Conservation (phyloP, 2,329 filamentous ascomycete species). For the Pseudopyricularia cyperi region DNA sequence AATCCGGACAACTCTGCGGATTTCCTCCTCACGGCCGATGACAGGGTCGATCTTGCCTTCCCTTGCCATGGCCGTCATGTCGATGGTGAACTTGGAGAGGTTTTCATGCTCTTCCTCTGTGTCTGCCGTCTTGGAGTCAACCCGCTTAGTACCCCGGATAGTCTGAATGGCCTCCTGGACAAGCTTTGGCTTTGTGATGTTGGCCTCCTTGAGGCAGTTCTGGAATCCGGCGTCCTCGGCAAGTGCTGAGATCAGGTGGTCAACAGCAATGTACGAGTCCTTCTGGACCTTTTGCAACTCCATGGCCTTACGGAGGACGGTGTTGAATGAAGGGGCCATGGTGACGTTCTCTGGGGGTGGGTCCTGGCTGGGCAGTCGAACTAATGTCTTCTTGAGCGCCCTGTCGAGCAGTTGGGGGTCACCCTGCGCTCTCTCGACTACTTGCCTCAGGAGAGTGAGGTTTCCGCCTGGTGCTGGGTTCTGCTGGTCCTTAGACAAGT, state of each 20-base stretch:
- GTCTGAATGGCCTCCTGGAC: constrained; percentile 82
- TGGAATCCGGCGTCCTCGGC: constrained; percentile 69
- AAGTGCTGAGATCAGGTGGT: constrained; percentile 81
- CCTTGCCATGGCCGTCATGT: constrained; percentile 91
- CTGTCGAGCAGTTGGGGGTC: constrained; percentile 83
- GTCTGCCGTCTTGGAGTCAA: constrained; percentile 94
- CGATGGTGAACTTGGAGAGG: constrained; percentile 94
- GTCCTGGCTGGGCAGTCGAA: constrained; percentile 85
- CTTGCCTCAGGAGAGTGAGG: constrained; percentile 82
- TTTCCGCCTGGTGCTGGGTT: constrained; percentile 52
- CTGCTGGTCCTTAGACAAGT: constrained; percentile 72
- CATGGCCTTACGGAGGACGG: constrained; percentile 69
- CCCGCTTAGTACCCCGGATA: constrained; percentile 82
- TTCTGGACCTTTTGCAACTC: constrained; percentile 97
- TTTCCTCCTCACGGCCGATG: constrained; percentile 93
- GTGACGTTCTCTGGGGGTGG: constrained; percentile 83
- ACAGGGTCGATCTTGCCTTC: constrained; percentile 98
- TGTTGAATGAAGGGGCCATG: constrained; percentile 69
- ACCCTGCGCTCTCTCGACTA: constrained; percentile 85
- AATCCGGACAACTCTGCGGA: constrained; percentile 81
- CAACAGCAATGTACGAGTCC: constrained; percentile 85
- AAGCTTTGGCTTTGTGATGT: constrained; percentile 82
- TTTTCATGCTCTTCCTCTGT: constrained; percentile 89
- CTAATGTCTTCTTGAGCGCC: constrained; percentile 79
- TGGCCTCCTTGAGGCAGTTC: constrained; percentile 65